Percentiles rank a stretch among this genome's conserved stretches.
phyloP scores from a whole-genome alignment of 2,329 filamentous ascomycete genomes.

The Alternaria alternata region DNA sequence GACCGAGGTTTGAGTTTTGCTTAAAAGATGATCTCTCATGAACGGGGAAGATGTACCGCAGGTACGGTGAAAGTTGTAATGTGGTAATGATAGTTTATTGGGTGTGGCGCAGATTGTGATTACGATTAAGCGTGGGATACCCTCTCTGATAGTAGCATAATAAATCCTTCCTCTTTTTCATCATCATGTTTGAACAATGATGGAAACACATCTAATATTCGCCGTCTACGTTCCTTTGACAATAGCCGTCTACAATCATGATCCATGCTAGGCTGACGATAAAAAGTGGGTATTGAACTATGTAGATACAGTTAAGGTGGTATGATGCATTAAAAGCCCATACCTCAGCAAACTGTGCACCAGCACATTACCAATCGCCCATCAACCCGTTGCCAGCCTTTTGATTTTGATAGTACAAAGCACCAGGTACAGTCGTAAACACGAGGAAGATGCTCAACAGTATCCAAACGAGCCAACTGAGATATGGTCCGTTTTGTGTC shows the following conservation, averaged over 20 bases:
- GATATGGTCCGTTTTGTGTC: conserved; percentile 17
- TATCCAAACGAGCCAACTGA: conserved; percentile 31
- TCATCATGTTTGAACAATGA: not conserved
- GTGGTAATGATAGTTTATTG: not conserved
- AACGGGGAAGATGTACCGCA: not conserved
- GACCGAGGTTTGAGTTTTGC: not conserved
- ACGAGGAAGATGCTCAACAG: conserved; percentile 18
- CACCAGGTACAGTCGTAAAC: not conserved
- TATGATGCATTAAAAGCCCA: not conserved
- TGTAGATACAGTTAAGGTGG: not conserved
- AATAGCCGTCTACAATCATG: not conserved
- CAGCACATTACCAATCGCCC: conserved; percentile 2
- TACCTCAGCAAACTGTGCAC: not conserved
- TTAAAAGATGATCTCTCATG: not conserved
- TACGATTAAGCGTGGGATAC: not conserved
- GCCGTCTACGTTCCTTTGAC: no score
- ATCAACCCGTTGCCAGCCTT: not conserved
- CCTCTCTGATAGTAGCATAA: not conserved
- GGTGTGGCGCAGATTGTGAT: not conserved
- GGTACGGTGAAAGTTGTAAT: not conserved
- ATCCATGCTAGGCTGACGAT: not conserved
- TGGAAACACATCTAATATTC: not conserved
- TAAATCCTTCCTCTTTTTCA: not conserved
- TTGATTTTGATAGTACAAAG: conserved; percentile 1
- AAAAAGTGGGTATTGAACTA: not conserved